Conservation (phyloP, 176 grass and related monocot genomes). For the Rhipidocladum racemiflorum region DNA sequence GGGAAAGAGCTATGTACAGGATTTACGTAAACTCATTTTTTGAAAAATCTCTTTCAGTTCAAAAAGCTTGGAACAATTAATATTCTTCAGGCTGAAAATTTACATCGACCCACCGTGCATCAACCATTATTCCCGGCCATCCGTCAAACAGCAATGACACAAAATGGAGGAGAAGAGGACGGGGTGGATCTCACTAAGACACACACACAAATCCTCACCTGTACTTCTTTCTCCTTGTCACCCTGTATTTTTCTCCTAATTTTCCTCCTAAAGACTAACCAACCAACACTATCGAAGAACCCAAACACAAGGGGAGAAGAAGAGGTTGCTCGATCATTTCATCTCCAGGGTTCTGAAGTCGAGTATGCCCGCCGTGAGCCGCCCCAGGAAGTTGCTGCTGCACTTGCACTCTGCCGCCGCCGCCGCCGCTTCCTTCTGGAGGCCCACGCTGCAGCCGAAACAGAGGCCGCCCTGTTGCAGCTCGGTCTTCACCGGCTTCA, state of each 20-base stretch:
- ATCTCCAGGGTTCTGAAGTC: constrained; percentile 70
- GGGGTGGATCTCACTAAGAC: not conserved
- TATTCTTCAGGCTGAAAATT: not conserved
- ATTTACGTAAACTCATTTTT: too few species aligned
- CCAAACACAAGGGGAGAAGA: not conserved
- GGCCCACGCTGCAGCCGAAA: constrained; percentile 58
- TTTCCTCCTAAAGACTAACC: not conserved
- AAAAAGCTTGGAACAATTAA: too few species aligned
- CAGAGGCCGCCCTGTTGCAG: constrained; percentile 9
- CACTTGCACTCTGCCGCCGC: constrained; percentile 47
- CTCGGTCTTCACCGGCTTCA: constrained; percentile 37
- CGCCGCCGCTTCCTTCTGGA: constrained; percentile 6
- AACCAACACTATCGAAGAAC: constrained; percentile 10
- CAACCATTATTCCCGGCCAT: not conserved
- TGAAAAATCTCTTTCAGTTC: too few species aligned
- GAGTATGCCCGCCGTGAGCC: constrained; percentile 42
- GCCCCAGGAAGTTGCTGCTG: constrained; percentile 44
- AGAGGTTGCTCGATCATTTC: constrained; percentile 39
- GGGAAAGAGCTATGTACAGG: too few species aligned
- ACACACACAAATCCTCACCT: not conserved
- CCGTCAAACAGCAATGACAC: constrained; percentile 11
- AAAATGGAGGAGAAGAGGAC: constrained; percentile 30
- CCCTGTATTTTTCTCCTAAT: constrained; percentile 29
- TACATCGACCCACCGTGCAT: not conserved
- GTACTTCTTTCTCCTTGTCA: not conserved